Conservation (phyloP, 495 filamentous ascomycete genomes). For the Lasiosphaeria ovina region DNA sequence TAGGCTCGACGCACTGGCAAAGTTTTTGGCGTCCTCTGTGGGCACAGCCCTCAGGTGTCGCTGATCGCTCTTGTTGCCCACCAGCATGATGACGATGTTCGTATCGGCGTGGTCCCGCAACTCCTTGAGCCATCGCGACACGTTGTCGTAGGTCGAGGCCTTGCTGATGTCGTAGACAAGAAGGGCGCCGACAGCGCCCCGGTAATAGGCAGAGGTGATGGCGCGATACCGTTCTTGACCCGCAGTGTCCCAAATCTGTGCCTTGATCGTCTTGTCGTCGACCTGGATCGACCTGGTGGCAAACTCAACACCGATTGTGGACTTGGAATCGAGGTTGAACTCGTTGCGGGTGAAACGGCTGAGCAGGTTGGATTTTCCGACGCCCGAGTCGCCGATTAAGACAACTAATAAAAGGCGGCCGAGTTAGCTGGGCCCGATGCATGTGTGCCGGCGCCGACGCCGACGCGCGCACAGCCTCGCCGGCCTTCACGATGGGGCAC, state of each 20-base stretch:
- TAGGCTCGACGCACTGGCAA: conserved; percentile 73
- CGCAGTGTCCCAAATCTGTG: conserved; percentile 99
- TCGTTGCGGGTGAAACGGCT: conserved; percentile 99
- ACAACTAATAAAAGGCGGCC: conserved; percentile 63
- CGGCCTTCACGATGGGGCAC: conserved; percentile 15
- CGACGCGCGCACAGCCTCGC: not conserved
- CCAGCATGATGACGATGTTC: conserved; percentile 99
- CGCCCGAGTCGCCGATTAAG: conserved; percentile 96
- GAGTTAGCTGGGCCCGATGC: conserved; percentile 30
- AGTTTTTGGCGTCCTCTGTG: conserved; percentile 96
- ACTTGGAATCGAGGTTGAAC: conserved; percentile 99
- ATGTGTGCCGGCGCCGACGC: conserved; percentile 11
- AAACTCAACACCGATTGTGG: conserved; percentile 99
- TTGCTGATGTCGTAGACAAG: conserved; percentile 99
- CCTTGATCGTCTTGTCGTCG: conserved; percentile 99
- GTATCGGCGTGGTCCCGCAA: conserved; percentile 96
- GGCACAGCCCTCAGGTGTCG: conserved; percentile 95
- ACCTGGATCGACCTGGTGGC: conserved; percentile 98
- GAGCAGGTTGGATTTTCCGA: conserved; percentile 99
- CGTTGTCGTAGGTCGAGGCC: conserved; percentile 98
- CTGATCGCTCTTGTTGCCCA: conserved; percentile 99
- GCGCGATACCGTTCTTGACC: conserved; percentile 98
- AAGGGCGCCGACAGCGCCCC: conserved; percentile 93
- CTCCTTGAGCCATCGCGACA: conserved; percentile 98
- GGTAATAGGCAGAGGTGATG: conserved; percentile 98